Percentiles rank a stretch among this genome's conserved stretches.
These are phyloP conservation scores for Pestalotiopsis sp. DNA, from an alignment of 2,329 filamentous ascomycete genomes.

Conservation along the genomic window DNA sequence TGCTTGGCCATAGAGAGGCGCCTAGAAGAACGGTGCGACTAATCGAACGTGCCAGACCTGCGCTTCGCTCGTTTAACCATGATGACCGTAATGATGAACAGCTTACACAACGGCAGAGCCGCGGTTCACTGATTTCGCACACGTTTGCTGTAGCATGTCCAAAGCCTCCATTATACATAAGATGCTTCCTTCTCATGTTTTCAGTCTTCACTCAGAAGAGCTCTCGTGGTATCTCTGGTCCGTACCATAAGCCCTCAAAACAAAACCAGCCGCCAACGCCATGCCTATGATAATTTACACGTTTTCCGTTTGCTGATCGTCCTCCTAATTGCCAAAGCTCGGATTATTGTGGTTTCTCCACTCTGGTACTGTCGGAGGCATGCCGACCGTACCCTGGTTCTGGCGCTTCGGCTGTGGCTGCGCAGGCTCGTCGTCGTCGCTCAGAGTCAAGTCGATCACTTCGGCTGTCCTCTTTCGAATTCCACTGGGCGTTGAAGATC, in stretches of 20 bases:
- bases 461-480: constrained; percentile 41
- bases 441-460: constrained; percentile 60
- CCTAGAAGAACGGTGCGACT: neutral
- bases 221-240: constrained; percentile 10
- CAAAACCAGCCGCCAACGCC: constrained; percentile 14
- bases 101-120: too few species aligned
- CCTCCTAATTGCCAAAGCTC: neutral
- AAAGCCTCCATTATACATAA: constrained; percentile 3
- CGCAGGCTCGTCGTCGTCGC: constrained; percentile 47
- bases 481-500: constrained; percentile 28
- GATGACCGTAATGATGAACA: too few species aligned
- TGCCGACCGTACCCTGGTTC: constrained; percentile 18
- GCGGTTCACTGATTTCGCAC: neutral
- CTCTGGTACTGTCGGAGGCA: neutral
- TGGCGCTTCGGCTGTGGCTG: constrained; percentile 51
- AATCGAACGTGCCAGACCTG: neutral
- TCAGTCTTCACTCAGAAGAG: neutral
- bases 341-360: neutral
- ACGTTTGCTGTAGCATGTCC: neutral
- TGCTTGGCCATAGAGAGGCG: neutral
- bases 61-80: neutral
- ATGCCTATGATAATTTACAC: constrained; percentile 6
- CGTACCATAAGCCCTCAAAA: neutral
- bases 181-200: neutral
- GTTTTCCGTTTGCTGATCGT: neutral